phyloP scores from a whole-genome alignment of 768 basidiomycete species.

The Pleurotus tuoliensis region DNA sequence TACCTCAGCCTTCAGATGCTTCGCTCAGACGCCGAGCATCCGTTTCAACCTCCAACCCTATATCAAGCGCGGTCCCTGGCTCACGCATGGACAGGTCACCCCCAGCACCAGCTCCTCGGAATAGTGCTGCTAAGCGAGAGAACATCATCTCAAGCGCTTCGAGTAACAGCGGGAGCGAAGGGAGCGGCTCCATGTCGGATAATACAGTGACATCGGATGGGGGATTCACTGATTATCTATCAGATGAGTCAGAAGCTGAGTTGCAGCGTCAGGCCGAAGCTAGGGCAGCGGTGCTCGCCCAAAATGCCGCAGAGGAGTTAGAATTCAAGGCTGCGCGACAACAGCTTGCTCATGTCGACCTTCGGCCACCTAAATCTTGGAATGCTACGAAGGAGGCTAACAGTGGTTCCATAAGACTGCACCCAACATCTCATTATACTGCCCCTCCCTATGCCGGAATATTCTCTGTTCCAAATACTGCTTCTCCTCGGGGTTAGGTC shows the following conservation, averaged over 20 bases:
- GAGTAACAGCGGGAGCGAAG: constrained; percentile 60
- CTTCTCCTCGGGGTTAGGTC: background rate
- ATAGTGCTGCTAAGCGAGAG: constrained; percentile 20
- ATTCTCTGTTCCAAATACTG: background rate
- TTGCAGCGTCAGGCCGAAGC: constrained; percentile 83
- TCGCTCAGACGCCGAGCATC: constrained; percentile 26
- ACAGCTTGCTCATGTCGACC: constrained; percentile 69
- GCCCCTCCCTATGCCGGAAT: constrained; percentile 2
- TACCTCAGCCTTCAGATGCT: constrained; percentile 15
- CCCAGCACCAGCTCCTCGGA: constrained; percentile 21
- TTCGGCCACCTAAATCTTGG: constrained; percentile 78
- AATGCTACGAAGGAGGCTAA: constrained; percentile 46
- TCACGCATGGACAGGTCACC: constrained; percentile 19
- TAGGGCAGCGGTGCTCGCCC: constrained; percentile 71
- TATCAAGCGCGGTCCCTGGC: constrained; percentile 14
- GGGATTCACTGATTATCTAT: constrained; percentile 85
- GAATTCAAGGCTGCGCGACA: constrained; percentile 81
- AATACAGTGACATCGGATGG: constrained; percentile 83
- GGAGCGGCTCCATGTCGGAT: constrained; percentile 62
- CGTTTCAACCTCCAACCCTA: constrained; percentile 17
- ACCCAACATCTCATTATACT: constrained; percentile 8
- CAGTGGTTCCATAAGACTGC: constrained; percentile 18
- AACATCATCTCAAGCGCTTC: constrained; percentile 44
- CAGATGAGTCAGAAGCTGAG: constrained; percentile 91
- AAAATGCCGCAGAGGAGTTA: constrained; percentile 74